phyloP scores from a whole-genome alignment of 305 asterid species.

The Fraxinus sp. region DNA sequence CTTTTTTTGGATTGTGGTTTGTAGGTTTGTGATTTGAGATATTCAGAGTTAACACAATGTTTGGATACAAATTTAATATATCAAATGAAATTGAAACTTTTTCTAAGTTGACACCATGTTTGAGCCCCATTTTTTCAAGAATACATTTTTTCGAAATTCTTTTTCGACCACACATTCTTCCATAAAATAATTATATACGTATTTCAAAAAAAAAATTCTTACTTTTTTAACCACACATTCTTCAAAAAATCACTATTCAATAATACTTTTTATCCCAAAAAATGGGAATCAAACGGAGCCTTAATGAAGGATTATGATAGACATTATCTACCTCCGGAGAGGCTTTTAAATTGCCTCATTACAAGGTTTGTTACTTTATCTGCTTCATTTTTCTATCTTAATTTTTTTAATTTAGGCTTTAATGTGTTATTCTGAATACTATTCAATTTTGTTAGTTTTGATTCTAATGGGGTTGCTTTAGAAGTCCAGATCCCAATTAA shows the following conservation, averaged over 20 bases:
- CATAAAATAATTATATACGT: too few relatives aligned
- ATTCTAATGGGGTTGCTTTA: slow-evolving; percentile 56
- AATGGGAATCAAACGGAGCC: too few relatives aligned
- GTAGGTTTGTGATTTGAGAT: slow-evolving; percentile 78
- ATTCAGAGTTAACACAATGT: slow-evolving; percentile 87
- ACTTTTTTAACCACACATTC: too few relatives aligned
- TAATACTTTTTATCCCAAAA: too few relatives aligned
- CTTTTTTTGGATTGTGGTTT: slow-evolving; percentile 4
- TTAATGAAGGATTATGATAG: slow-evolving; percentile 95
- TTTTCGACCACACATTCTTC: too few relatives aligned
- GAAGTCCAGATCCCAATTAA: slow-evolving; percentile 81
- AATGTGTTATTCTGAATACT: slow-evolving; percentile 16
- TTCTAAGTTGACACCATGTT: slow-evolving; percentile 35
- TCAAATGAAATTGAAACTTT: slow-evolving; percentile 65
- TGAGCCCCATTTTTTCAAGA: too few relatives aligned
- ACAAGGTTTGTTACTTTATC: slow-evolving; percentile 56
- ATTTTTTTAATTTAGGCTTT: slow-evolving; percentile 3
- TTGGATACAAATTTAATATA: slow-evolving; percentile 69
- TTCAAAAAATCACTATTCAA: too few relatives aligned
- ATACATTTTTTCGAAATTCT: too few relatives aligned
- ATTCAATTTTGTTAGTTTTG: slow-evolving; percentile 41
- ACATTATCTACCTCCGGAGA: slow-evolving; percentile 74
- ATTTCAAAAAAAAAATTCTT: too few relatives aligned
- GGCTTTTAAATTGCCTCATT: slow-evolving; percentile 81
- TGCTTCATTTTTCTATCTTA: neutral